Evolutionary conservation across 2,329 filamentous ascomycete genomes (phyloP), one percentile per base, ranked within the genome.

Genomic region (Pseudogymnoascus sp.): DNA sequence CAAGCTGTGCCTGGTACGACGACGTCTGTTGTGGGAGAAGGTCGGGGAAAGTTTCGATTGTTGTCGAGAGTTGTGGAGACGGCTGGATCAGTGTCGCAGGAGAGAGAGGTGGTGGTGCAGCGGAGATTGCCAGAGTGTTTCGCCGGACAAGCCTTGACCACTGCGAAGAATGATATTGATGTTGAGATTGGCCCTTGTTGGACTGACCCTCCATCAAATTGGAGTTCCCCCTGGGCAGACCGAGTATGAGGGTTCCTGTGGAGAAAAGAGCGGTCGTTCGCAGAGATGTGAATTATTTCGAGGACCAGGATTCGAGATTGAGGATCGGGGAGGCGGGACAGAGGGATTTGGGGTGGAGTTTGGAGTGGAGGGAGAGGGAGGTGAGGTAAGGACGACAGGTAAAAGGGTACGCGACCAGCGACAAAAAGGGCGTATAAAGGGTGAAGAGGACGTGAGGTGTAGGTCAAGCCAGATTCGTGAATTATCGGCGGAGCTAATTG

Each of bases 1-100:
- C 79, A 63, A 88, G 81, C 74, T 86, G 84, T 62, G 82, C 83
- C 70, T 87, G 82, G 74, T 85, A 84, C 67, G 83, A 76, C 44
- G 80, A 83, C 36, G 81, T 77, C 67, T 86, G 83, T 66, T 85
- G 84, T 14, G 83, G 83, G 64, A 85, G 68, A 69, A 85, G 76
- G 66, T 84, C 79, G 37, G 84, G 84, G 28, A 84, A 76, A 64
- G 84, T 77, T 67, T 85, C 82, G 70, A 84, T 70, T 65, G 79
- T 78, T 66, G 78, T 72, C 60, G 79, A 74, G 63, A 68, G 68
- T 56, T 70, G 72, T 59, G 53, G 53, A 66, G 69, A 59, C 64
- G 69, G 60, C 64, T 65, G 67, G 66, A 69, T 64, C 66, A 69
- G 65, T 67, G 62, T 69, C 16, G 28, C 28, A 63, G 71, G 66